Evolutionary conservation across 805 yeast species (phyloP).

Genomic region (Candida ovalis): DNA sequence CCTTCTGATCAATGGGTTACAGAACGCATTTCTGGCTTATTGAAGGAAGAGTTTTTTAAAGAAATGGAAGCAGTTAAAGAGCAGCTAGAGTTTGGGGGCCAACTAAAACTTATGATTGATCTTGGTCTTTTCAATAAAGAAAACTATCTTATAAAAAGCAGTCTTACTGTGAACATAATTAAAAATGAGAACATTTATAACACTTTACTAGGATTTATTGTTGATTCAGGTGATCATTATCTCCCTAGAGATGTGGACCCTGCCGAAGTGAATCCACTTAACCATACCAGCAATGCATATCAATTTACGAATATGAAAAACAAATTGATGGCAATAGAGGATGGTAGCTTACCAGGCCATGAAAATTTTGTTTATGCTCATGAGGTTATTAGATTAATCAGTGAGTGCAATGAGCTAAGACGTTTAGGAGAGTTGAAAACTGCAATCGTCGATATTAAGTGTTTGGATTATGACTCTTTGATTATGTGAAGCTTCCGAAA

Average conservation of each 20-base stretch:
- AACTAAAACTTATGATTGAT: slow-evolving; percentile 28
- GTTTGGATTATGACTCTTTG: not conserved
- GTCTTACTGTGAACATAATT: slow-evolving; percentile 11
- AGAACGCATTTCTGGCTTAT: not conserved
- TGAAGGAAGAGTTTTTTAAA: slow-evolving; percentile 4
- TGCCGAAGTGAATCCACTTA: slow-evolving; percentile 14
- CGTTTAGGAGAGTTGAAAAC: not conserved
- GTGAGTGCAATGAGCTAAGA: slow-evolving; percentile 9
- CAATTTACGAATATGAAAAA: slow-evolving; percentile 22
- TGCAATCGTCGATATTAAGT: not conserved
- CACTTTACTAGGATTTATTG: slow-evolving; percentile 34
- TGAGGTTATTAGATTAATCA: slow-evolving; percentile 13
- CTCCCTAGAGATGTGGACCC: slow-evolving; percentile 14
- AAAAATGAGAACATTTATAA: slow-evolving; percentile 15
- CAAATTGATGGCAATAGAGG: slow-evolving; percentile 22
- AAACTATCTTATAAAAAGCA: slow-evolving; percentile 5
- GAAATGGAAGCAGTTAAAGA: slow-evolving; percentile 1
- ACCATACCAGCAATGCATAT: slow-evolving; percentile 9
- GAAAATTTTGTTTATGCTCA: slow-evolving; percentile 16
- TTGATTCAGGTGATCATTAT: slow-evolving; percentile 40
- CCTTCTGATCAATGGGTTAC: not conserved
- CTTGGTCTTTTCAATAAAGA: slow-evolving; percentile 14
- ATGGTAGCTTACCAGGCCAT: slow-evolving; percentile 2
- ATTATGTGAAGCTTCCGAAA: not conserved
- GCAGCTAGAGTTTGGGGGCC: slow-evolving; percentile 4